Conservation (phyloP, 108 stramenopile species). For the Skeletonema menzelii region DNA sequence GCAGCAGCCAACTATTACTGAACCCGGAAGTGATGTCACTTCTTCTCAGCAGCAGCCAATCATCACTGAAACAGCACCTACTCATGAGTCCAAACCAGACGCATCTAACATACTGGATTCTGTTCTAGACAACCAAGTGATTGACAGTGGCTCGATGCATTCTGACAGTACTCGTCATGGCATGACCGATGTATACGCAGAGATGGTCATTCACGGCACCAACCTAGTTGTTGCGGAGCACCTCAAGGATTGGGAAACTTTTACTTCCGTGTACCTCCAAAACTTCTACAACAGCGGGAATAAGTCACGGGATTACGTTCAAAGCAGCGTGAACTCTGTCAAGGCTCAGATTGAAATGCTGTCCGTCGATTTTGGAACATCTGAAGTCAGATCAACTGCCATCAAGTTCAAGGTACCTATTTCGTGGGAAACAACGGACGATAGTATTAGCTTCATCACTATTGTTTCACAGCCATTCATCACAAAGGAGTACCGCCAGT, state of each 20-base stretch:
- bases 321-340: slow-evolving; percentile 13
- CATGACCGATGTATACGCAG: slow-evolving; percentile 2
- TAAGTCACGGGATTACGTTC: slow-evolving; percentile 9
- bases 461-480: slow-evolving; percentile 3
- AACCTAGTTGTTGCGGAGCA: slow-evolving; percentile 6
- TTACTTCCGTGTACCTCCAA: slow-evolving; percentile 27
- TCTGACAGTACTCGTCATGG: slow-evolving; percentile 20
- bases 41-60: slow-evolving; percentile 1
- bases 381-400: not conserved
- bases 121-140: not conserved
- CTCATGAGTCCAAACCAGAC: not conserved
- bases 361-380: slow-evolving; percentile 9
- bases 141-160: not conserved
- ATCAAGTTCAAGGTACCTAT: slow-evolving; percentile 1
- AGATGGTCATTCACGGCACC: not conserved
- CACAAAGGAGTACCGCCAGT: not conserved
- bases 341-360: slow-evolving; percentile 13
- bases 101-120: not conserved
- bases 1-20: slow-evolving; percentile 4
- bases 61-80: slow-evolving; percentile 1
- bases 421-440: not conserved
- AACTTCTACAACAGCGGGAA: slow-evolving; percentile 18
- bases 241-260: slow-evolving; percentile 27
- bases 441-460: not conserved
- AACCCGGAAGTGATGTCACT: not conserved